phyloP scores from a whole-genome alignment of 176 grass and related monocot genomes.

The Elymus sibiricus region DNA sequence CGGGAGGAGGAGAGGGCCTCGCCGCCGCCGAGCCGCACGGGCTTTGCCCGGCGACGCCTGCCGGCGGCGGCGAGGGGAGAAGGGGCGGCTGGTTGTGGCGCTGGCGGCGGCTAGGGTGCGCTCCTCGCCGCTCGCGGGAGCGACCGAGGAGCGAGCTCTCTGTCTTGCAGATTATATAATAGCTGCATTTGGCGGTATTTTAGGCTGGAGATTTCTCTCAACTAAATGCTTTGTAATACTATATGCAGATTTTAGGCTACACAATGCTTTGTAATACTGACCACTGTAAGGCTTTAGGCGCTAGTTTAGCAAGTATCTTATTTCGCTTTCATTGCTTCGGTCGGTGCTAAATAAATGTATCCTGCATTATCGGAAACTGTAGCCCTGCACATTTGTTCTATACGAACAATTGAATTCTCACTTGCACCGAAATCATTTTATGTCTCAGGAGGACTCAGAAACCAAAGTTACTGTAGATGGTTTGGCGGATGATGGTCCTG shows the following conservation, averaged over 20 bases:
- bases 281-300: background rate
- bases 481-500: slow-evolving; percentile 37
- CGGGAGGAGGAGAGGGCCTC: no score
- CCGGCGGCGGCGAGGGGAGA: no score
- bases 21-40: no score
- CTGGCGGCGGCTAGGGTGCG: no score
- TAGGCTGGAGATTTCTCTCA: background rate
- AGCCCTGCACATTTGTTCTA: background rate
- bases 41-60: no score
- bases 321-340: background rate
- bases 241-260: no score
- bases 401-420: background rate
- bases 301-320: background rate
- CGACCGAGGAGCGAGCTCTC: no score
- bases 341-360: background rate
- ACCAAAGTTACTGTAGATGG: slow-evolving; percentile 35
- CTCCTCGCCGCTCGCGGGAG: no score
- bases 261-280: background rate
- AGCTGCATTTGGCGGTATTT: background rate
- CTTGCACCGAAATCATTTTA: background rate
- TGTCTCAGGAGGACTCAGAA: slow-evolving; percentile 50
- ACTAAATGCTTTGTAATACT: background rate
- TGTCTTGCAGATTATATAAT: no score
- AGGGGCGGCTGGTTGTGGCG: no score
- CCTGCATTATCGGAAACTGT: background rate